Percentiles rank a stretch among this genome's conserved stretches.
Evolutionary conservation across 257 asterid species (phyloP).

Genomic region (Leptodermis oblonga): DNA sequence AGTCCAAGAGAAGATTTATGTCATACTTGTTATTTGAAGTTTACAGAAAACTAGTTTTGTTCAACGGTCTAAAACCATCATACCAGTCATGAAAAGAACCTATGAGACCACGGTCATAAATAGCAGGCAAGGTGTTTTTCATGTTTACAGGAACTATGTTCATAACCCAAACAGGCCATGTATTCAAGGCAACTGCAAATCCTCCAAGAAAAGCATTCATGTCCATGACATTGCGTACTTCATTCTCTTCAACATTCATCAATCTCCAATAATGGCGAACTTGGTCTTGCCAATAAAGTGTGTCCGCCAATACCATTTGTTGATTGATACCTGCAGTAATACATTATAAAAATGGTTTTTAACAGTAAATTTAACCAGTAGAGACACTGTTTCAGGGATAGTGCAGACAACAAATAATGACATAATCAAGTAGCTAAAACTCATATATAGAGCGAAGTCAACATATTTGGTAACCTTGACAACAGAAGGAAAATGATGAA

Average conservation of each 20-base stretch:
- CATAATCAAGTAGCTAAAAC: not conserved
- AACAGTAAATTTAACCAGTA: not conserved
- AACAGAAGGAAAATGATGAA: not conserved
- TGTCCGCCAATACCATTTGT: constrained; percentile 57
- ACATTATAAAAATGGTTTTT: constrained; percentile 3
- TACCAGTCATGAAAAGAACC: constrained; percentile 92
- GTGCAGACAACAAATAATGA: not conserved
- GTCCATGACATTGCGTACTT: constrained; percentile 81
- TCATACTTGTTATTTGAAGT: not conserved
- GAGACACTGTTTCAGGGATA: not conserved
- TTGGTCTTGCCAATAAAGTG: constrained; percentile 94
- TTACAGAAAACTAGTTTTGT: not conserved
- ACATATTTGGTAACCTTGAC: not conserved
- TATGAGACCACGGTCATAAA: constrained; percentile 71
- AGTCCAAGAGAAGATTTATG: constrained; percentile 14
- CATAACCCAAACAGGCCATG: constrained; percentile 94
- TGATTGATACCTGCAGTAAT: constrained; percentile 51
- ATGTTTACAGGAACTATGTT: constrained; percentile 62
- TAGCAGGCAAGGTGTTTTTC: constrained; percentile 68
- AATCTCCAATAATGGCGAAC: constrained; percentile 93
- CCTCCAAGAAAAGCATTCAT: constrained; percentile 89
- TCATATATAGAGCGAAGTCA: not conserved
- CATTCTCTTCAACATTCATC: constrained; percentile 63
- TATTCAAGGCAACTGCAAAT: constrained; percentile 75
- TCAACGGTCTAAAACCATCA: constrained; percentile 11